Conservation (phyloP, 352 stramenopile genomes). For the Phytopythium montanum region DNA sequence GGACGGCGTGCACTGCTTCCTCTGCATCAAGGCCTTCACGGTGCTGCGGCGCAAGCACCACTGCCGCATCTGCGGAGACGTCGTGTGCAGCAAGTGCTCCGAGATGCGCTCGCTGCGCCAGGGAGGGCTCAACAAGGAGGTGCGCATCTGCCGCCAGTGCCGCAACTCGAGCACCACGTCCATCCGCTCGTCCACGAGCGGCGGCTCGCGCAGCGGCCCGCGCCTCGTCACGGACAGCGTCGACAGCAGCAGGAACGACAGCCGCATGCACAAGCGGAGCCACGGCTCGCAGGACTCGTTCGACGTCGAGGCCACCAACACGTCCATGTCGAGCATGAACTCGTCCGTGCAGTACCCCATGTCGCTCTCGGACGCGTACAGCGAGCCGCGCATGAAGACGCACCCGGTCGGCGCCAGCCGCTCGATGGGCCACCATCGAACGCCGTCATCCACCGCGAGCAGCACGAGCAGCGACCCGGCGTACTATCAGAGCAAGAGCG, state of each 20-base stretch:
- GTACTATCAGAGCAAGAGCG: slow-evolving; percentile 4
- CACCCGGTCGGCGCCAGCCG: slow-evolving; percentile 21
- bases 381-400: slow-evolving; percentile 48
- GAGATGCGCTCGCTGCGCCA: slow-evolving; percentile 76
- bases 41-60: slow-evolving; percentile 83
- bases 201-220: slow-evolving; percentile 17
- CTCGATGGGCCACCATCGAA: slow-evolving; percentile 6
- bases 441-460: slow-evolving; percentile 15
- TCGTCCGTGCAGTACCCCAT: slow-evolving; percentile 18
- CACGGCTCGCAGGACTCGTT: slow-evolving; percentile 53
- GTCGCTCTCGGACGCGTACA: slow-evolving; percentile 52
- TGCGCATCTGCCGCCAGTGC: slow-evolving; percentile 76
- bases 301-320: slow-evolving; percentile 37
- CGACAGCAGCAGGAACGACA: not conserved
- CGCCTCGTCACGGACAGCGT: slow-evolving; percentile 10
- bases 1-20: slow-evolving; percentile 64
- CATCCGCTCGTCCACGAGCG: slow-evolving; percentile 50
- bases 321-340: slow-evolving; percentile 19
- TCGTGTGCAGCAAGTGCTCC: slow-evolving; percentile 83
- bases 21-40: slow-evolving; percentile 73
- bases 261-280: slow-evolving; percentile 29
- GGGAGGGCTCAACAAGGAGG: slow-evolving; percentile 56
- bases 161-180: slow-evolving; percentile 50
- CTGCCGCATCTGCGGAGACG: slow-evolving; percentile 79
- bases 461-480: slow-evolving; percentile 8